Conservation (phyloP, 1,139 yeast species). For the Arxiozyma slooffiae region DNA sequence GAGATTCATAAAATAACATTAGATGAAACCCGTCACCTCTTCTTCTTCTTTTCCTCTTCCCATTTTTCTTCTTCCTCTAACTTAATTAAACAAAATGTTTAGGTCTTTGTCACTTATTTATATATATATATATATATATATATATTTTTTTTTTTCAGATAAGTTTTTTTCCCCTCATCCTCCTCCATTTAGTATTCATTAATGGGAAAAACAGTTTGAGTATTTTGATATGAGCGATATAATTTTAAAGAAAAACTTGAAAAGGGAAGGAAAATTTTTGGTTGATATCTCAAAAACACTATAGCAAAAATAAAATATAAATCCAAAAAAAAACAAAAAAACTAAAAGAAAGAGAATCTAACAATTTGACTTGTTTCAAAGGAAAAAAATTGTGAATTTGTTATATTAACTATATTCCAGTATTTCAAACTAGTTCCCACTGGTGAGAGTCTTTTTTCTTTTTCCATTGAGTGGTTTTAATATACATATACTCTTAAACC, state of each 20-base stretch:
- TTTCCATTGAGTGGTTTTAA: background rate
- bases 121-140: no score
- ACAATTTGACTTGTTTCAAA: background rate
- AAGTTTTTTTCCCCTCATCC: background rate
- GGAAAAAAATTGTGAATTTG: background rate
- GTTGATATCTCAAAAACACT: background rate
- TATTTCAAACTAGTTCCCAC: background rate
- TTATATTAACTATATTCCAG: no score
- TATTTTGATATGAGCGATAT: no score
- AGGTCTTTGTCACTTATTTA: background rate
- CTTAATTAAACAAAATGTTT: no score
- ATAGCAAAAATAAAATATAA: no score
- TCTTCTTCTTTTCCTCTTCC: background rate
- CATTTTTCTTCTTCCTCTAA: background rate
- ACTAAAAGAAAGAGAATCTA: no score
- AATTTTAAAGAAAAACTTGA: background rate
- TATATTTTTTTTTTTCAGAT: no score
- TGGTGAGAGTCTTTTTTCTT: background rate
- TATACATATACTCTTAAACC: background rate
- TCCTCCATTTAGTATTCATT: background rate
- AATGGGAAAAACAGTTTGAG: background rate
- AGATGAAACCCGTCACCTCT: no score
- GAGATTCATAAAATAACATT: background rate
- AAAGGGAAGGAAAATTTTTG: background rate
- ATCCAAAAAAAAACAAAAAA: no score